Evolutionary conservation across 306 rosid genomes (phyloP), one percentile per base, ranked within the genome.

Genomic region (Luffa aegyptiaca): DNA sequence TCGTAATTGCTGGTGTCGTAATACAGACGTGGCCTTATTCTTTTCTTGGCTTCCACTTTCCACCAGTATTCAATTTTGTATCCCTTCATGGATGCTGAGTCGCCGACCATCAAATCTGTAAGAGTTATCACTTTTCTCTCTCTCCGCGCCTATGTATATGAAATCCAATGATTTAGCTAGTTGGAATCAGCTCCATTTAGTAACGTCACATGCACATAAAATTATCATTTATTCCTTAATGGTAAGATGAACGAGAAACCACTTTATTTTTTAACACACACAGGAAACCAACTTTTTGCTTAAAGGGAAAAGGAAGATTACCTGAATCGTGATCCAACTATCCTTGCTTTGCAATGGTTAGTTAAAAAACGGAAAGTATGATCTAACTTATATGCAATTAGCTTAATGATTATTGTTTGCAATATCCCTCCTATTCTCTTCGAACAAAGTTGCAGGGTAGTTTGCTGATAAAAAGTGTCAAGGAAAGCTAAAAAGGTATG

Each of bases 11-110:
- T 72, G 68, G 14, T 56, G 68, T 26, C 77, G 21, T 31, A 46
- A 45, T 72, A 14, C 77, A 26, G 3, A 48, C 6, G 48, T 73
- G 44, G 66, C 69, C 53, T 1, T 18, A 68, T 41, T 68, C 75
- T 41, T 39, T 77, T 41, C 26, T 33, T 3, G 10, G 21, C 68
- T 14, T 71, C 11, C 21, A 33, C 77, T 71, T 71, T 13, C 77
- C 20, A n/a, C 77, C 31, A 48, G 18, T 14, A 72, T 53, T 55
- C 35, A 17, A 75, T 36, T 41, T 39, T 37, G 52, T 76, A 8
- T 74, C 62, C 51, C 62, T 52, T 36, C 35, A 75, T 75, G 79
- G 79, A 52, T 75, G 63, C 79, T 51, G 79, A 73, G 42, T 71
- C 20, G 56, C 57, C 21, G 56, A 53, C 48, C 79, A 53, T 51